phyloP scores from a whole-genome alignment of 176 grass and related monocot genomes.

The Avena atlantica region DNA sequence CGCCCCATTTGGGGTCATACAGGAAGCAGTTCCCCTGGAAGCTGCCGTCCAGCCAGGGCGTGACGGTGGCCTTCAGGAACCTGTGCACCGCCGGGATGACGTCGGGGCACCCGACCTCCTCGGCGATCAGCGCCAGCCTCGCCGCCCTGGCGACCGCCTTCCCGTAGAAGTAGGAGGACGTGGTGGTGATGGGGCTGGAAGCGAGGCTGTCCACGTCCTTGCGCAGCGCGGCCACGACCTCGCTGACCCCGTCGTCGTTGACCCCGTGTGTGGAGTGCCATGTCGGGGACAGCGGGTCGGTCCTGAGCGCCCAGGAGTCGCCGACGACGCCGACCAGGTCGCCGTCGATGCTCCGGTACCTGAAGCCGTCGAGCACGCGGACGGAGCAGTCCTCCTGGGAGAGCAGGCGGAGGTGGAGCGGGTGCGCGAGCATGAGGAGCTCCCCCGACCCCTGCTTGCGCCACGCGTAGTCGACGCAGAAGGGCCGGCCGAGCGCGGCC shows the following conservation, averaged over 20 bases:
- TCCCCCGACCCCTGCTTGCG: constrained; percentile 72
- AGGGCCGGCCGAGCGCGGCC: constrained; percentile 60
- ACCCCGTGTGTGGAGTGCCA: constrained; percentile 83
- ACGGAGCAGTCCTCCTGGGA: constrained; percentile 40
- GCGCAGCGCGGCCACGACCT: constrained; percentile 65
- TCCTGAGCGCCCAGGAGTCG: constrained; percentile 65
- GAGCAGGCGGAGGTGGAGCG: constrained; percentile 84
- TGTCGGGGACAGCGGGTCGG: constrained; percentile 60
- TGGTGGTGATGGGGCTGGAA: constrained; percentile 58
- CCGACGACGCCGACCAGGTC: constrained; percentile 89
- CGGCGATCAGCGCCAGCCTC: constrained; percentile 75
- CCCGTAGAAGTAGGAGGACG: constrained; percentile 95
- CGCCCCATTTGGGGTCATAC: constrained; percentile 83
- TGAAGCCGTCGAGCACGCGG: constrained; percentile 67
- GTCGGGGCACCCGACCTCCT: constrained; percentile 77
- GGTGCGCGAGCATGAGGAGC: constrained; percentile 85
- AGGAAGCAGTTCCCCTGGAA: constrained; percentile 81
- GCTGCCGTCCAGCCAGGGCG: constrained; percentile 84
- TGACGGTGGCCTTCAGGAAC: constrained; percentile 64
- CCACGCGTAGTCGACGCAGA: constrained; percentile 86
- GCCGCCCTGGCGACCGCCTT: constrained; percentile 85
- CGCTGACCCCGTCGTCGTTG: constrained; percentile 61
- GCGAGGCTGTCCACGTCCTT: constrained; percentile 63
- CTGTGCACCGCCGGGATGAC: constrained; percentile 65
- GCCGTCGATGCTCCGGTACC: constrained; percentile 92